Conservation (phyloP, 345 rosid species). For the Aegle marmelos region DNA sequence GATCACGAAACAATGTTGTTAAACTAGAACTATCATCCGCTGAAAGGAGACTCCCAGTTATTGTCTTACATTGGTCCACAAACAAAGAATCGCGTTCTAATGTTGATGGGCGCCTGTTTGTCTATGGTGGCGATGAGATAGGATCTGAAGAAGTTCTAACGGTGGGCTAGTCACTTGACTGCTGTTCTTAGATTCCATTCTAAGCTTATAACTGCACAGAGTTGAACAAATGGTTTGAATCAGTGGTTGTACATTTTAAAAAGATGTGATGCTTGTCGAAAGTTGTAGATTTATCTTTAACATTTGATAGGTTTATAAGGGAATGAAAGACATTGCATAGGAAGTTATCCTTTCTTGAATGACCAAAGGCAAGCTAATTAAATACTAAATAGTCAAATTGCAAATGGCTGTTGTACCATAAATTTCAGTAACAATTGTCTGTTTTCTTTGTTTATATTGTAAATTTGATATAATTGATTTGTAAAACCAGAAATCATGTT, state of each 20-base stretch:
- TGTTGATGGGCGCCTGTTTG: constrained; percentile 49
- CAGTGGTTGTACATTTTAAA: neutral
- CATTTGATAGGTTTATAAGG: neutral
- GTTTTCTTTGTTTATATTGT: neutral
- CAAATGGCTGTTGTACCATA: neutral
- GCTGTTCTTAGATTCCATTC: neutral
- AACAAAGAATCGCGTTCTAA: constrained; percentile 34
- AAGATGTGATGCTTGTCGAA: constrained; percentile 4
- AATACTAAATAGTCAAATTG: neutral
- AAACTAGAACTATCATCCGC: constrained; percentile 57
- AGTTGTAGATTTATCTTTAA: neutral
- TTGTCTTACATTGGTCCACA: constrained; percentile 62
- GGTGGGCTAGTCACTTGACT: constrained; percentile 29
- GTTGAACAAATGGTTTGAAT: neutral
- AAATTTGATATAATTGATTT: neutral
- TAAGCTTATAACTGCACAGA: neutral
- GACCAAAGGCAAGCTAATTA: neutral
- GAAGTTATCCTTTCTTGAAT: constrained; percentile 2
- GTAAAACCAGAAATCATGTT: neutral
- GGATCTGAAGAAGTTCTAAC: constrained; percentile 73
- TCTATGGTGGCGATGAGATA: constrained; percentile 74
- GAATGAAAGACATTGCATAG: neutral
- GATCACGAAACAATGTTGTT: constrained; percentile 42
- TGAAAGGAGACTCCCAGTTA: constrained; percentile 65
- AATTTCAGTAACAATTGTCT: neutral